These are phyloP conservation scores for Podila epicladia DNA, from an alignment of 192 early-diverging fungal genomes.

Conservation along the genomic window DNA sequence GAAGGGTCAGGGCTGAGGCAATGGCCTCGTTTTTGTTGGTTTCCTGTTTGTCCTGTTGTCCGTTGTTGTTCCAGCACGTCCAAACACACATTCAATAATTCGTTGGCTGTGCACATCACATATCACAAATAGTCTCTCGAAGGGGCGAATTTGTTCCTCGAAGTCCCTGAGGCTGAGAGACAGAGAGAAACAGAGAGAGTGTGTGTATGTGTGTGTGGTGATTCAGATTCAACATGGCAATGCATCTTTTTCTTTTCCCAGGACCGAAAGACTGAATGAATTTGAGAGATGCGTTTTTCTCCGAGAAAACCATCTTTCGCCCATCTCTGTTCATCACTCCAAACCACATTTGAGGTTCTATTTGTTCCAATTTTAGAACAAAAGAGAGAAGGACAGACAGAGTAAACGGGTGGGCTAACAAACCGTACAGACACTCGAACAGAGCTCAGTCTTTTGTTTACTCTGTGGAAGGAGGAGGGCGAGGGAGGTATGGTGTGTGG, in stretches of 20 bases:
- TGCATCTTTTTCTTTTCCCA: background rate
- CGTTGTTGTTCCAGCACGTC: background rate
- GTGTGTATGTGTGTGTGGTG: too few species aligned
- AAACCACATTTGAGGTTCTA: too few species aligned
- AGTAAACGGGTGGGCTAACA: background rate
- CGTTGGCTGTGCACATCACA: too few species aligned
- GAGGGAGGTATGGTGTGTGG: background rate
- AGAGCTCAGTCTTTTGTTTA: too few species aligned
- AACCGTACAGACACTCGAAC: background rate
- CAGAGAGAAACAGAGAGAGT: too few species aligned
- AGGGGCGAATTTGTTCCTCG: too few species aligned
- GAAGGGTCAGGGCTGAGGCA: slow-evolving; percentile 3
- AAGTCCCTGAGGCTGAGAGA: too few species aligned
- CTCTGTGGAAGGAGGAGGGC: background rate
- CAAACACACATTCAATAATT: too few species aligned
- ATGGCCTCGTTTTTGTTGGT: background rate
- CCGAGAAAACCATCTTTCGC: too few species aligned
- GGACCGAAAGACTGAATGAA: background rate
- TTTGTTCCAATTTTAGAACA: background rate
- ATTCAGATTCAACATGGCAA: background rate
- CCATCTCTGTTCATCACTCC: too few species aligned
- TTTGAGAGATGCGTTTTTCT: too few species aligned
- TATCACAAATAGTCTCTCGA: too few species aligned
- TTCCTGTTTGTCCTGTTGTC: background rate
- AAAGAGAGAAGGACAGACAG: background rate